Base-by-base conservation (phyloP, 2,329 filamentous ascomycete genomes). In the Ophiocordyceps camponoti-rufipedis region DNA sequence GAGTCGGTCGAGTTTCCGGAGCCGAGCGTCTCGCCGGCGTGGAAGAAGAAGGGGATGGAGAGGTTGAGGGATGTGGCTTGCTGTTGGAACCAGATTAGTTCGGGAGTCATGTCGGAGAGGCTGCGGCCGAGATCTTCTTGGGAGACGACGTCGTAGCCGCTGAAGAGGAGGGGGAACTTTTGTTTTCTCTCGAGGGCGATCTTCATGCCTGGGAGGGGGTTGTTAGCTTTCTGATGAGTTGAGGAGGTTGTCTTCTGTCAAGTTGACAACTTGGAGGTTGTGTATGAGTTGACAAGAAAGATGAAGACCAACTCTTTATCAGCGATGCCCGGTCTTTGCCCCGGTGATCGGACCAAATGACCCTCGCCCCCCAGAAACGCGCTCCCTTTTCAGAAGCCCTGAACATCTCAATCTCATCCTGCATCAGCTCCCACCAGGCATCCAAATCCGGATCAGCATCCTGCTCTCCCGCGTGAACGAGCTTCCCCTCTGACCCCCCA, bases 1-100 rank as follows among this genome's bases (percentile, higher is more conserved):
- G 31, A 31, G 29, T 43, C 42, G 16, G 42, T 43, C n/a, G 42
- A 33, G 42, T 43, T 43, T 2, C 42, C 42, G 16, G 33, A 29
- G 42, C 42, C 42, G 2, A 43, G 42, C 3, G 42, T 43, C 23
- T 43, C 42, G 16, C 42, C 31, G 1, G 42, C 42, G 29, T 43
- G 42, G 42, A 43, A 43, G 29, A 43, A 43, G 42, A 43, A 43
- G 13, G 42, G 42, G n/a, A 43, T 14, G 10, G 42, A 43, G 16
- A 43, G n/a, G 16, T 43, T 43, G 28, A 43, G n/a, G 10, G 11
- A 12, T 4, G 16, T 4, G n/a, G 42, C 42, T 18, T 43, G 9
- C 9, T 43, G 9, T 29, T 43, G 42, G 29, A 43, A 43, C 42
- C 42, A 43, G 29, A 43, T 29, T 4, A 43, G 29, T 29, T 43